Conservation (phyloP, 2,329 filamentous ascomycete species). For the Anthostomella pinea region DNA sequence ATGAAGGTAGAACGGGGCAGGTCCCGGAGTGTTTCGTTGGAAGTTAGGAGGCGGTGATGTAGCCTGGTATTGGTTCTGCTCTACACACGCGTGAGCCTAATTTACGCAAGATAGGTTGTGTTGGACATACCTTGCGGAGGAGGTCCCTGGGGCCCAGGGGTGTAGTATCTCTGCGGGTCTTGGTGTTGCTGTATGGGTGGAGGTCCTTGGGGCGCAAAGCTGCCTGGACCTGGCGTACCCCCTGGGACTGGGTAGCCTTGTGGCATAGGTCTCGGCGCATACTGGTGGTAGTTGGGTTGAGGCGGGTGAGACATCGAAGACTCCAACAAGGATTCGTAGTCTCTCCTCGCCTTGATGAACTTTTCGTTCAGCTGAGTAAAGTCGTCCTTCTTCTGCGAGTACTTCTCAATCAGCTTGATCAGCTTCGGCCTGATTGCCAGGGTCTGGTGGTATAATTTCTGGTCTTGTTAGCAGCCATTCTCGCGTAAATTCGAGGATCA, state of each 20-base stretch:
- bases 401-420: constrained; percentile 97
- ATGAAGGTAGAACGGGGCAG: constrained; percentile 65
- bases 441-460: constrained; percentile 87
- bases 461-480: constrained; percentile 32
- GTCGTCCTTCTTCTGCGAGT: constrained; percentile 99
- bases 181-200: constrained; percentile 54
- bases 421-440: constrained; percentile 92
- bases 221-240: constrained; percentile 28
- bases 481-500: neutral
- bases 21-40: constrained; percentile 49
- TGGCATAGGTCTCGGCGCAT: constrained; percentile 50
- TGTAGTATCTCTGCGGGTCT: constrained; percentile 68
- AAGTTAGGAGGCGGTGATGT: constrained; percentile 53
- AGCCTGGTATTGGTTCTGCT: constrained; percentile 43
- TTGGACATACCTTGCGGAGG: constrained; percentile 37
- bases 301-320: constrained; percentile 95
- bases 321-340: constrained; percentile 95
- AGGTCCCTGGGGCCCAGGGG: constrained; percentile 50
- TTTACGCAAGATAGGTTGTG: constrained; percentile 9
- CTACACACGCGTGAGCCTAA: constrained; percentile 31
- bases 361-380: constrained; percentile 99
- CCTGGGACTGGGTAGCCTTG: constrained; percentile 43
- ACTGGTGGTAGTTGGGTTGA: constrained; percentile 72
- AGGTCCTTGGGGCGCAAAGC: constrained; percentile 41
- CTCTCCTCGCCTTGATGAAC: constrained; percentile 96